Base-by-base conservation (phyloP, 768 basidiomycete species). In the Chlorophyllum brunneum region DNA sequence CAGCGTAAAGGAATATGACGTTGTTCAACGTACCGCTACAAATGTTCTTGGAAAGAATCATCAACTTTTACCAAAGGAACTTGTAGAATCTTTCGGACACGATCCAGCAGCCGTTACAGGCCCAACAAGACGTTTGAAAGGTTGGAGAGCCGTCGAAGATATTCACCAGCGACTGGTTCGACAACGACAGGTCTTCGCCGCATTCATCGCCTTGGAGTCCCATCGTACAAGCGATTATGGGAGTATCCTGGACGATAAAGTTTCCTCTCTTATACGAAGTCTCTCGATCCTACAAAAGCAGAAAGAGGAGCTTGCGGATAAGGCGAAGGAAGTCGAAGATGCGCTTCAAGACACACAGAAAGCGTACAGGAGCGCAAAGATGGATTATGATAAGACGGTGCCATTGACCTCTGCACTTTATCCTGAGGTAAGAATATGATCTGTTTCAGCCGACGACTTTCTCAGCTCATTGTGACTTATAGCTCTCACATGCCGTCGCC, bases 41-140 rank as follows among this genome's bases (percentile, higher is more conserved):
- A 70, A 70, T 20, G 63, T 74, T 3, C 69, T 84, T 20, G 80
- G 75, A 13, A 64, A 79, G 24, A 64, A 71, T 6, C 71, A 81
- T 57, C 68, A 61, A 13, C 68, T 70, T 33, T 70, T 91, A 34
- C 83, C 88, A 5, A 70, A 72, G 57, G 85, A 88, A 18, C 72
- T 91, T 5, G 65, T 88, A 31, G 88, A 90, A 43, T 84, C 87
- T 2, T 82, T 89, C 59, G 79, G 76, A 31, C 86, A 87, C 54
- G 88, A 92, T 62, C 88, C 88, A 42, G 80, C 86, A 2, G 81
- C 83, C n/a, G 82, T 89, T 16, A 86, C 81, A 2, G 77, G 85
- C 15, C 68, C 77, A 5, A 87, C 88, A 0, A 78, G 83, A 41
- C 73, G 78, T 37, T 72, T 76, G 24, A 71, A 69, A 45, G 80